Percentiles rank a stretch among this genome's conserved stretches.
Conservation (phyloP, 305 asterid species). For the Ilex paraguariensis region DNA sequence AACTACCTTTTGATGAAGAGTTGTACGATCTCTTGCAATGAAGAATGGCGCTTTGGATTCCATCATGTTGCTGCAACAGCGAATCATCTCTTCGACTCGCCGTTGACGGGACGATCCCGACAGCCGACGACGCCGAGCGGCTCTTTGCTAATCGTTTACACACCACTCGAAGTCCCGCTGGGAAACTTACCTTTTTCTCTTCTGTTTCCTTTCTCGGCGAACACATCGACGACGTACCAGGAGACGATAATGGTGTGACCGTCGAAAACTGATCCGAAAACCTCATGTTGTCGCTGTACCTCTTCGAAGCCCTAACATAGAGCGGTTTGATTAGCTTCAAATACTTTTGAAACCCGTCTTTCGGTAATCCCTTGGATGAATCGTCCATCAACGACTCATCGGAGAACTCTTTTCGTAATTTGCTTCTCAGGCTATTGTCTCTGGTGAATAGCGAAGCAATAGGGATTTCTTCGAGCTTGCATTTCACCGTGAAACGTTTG, state of each 20-base stretch:
- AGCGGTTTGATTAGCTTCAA: conserved; percentile 42
- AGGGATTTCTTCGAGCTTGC: conserved; percentile 57
- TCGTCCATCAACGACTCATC: background rate
- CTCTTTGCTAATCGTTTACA: conserved; percentile 61
- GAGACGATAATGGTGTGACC: no score
- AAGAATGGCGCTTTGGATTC: conserved; percentile 80
- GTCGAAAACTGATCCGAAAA: conserved; percentile 17
- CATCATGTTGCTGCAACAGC: conserved; percentile 67
- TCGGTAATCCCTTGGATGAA: conserved; percentile 37
- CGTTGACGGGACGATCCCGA: conserved; percentile 16
- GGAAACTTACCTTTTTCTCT: conserved; percentile 33
- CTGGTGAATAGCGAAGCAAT: conserved; percentile 48
- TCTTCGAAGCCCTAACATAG: conserved; percentile 64
- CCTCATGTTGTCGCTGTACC: conserved; percentile 54
- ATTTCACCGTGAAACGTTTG: conserved; percentile 49
- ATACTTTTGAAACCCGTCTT: conserved; percentile 64
- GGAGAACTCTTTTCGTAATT: conserved; percentile 5
- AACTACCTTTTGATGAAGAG: conserved; percentile 49
- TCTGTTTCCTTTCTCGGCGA: conserved; percentile 5
- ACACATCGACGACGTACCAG: conserved; percentile 10
- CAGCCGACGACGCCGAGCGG: conserved; percentile 53
- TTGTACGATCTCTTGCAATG: conserved; percentile 88
- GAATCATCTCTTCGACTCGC: conserved; percentile 72
- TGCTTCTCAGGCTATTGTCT: conserved; percentile 41
- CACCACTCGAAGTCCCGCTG: conserved; percentile 54